phyloP scores from a whole-genome alignment of 2,329 filamentous ascomycete species.

The Fusarium tupiense region DNA sequence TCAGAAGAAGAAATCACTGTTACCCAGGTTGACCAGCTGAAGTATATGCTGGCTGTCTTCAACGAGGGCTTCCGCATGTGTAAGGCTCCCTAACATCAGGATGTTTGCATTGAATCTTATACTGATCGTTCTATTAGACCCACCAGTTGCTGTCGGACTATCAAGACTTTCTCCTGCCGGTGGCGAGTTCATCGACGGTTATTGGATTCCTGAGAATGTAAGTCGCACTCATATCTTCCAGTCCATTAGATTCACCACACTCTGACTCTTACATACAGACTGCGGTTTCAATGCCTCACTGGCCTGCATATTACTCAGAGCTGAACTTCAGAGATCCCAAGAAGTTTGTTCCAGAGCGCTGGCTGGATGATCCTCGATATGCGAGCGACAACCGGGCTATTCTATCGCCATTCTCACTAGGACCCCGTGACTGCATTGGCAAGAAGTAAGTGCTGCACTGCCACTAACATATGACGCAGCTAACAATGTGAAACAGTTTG shows the following conservation, averaged over 20 bases:
- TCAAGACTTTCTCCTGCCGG: background rate
- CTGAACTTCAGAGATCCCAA: background rate
- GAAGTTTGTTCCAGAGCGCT: constrained; percentile 1
- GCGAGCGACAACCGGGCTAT: background rate
- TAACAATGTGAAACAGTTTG: background rate
- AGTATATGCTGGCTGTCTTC: background rate
- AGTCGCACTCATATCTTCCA: fast-evolving
- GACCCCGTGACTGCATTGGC: constrained; percentile 3
- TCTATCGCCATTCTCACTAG: background rate
- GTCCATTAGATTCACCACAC: fast-evolving
- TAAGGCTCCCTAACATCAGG: background rate
- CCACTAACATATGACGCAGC: fast-evolving
- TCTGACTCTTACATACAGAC: background rate
- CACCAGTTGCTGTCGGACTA: background rate
- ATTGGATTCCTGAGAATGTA: constrained; percentile 1
- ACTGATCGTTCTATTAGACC: background rate
- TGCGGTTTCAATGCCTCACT: background rate
- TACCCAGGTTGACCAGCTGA: background rate
- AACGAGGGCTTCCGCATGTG: background rate
- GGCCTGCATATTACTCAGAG: background rate
- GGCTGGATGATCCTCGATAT: background rate
- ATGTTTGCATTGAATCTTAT: fast-evolving
- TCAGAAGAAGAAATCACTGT: constrained; percentile 2
- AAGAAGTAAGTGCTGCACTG: background rate
- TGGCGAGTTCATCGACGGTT: constrained; percentile 1